Evolutionary conservation across 2,329 filamentous ascomycete genomes (phyloP).

Genomic region (Ceratocystis papillata): DNA sequence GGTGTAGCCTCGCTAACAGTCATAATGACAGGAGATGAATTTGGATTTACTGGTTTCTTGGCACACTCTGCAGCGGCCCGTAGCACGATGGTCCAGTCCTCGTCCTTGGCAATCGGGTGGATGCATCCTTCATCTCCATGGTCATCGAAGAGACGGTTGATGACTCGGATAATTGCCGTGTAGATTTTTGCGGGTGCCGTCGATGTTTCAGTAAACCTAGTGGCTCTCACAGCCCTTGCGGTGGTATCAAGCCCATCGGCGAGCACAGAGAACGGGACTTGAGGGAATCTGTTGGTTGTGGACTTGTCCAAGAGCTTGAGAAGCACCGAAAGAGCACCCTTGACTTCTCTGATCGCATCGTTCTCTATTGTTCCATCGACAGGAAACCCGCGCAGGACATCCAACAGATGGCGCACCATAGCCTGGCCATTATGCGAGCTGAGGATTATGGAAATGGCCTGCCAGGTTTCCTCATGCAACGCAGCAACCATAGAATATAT

Average conservation of each 20-base stretch:
- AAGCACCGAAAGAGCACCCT: constrained; percentile 52
- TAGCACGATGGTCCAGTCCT: constrained; percentile 54
- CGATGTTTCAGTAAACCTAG: constrained; percentile 19
- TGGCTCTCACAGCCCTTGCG: constrained; percentile 20
- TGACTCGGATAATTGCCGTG: constrained; percentile 40
- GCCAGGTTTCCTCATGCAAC: constrained; percentile 56
- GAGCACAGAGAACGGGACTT: constrained; percentile 48
- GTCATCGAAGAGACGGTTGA: constrained; percentile 44
- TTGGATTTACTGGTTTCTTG: constrained; percentile 22
- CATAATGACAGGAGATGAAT: neutral
- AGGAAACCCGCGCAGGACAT: constrained; percentile 45
- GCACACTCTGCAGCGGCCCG: constrained; percentile 47
- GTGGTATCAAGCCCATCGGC: constrained; percentile 44
- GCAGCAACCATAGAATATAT: constrained; percentile 55
- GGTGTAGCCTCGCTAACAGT: constrained; percentile 9
- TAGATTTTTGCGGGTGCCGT: constrained; percentile 37
- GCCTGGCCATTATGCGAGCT: constrained; percentile 63
- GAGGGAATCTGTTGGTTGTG: constrained; percentile 45
- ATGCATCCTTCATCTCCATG: constrained; percentile 40
- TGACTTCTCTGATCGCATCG: constrained; percentile 45
- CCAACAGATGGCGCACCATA: constrained; percentile 54
- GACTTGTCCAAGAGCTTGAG: constrained; percentile 52
- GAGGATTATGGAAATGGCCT: constrained; percentile 58
- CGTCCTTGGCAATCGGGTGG: constrained; percentile 48
- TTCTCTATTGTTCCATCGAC: constrained; percentile 39